phyloP scores from a whole-genome alignment of 2,329 filamentous ascomycete genomes.

The Monosporascus sp. region DNA sequence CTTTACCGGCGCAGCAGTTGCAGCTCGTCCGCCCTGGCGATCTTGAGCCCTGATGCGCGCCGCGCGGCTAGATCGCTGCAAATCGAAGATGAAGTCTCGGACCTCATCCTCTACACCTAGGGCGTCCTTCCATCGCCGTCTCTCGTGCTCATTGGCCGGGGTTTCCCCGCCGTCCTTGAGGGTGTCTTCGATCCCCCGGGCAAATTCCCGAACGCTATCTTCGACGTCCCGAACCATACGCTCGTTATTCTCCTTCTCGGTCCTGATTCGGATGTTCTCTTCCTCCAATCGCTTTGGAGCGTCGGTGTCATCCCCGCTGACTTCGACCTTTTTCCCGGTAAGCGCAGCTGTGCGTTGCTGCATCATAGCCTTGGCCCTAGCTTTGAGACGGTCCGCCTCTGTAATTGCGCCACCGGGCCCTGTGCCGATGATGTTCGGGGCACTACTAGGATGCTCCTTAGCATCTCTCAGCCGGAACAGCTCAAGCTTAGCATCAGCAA shows the following conservation, averaged over 20 bases:
- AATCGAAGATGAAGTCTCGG: constrained; percentile 94
- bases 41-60: constrained; percentile 62
- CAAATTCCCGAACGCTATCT: constrained; percentile 88
- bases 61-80: constrained; percentile 80
- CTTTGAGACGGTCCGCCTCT: constrained; percentile 90
- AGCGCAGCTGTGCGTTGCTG: constrained; percentile 92
- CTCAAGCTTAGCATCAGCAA: constrained; percentile 86
- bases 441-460: constrained; percentile 81
- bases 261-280: constrained; percentile 74
- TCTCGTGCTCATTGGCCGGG: constrained; percentile 80
- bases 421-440: constrained; percentile 79
- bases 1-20: constrained; percentile 39
- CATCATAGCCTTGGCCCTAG: constrained; percentile 96
- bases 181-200: constrained; percentile 76
- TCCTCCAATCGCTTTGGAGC: constrained; percentile 84
- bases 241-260: constrained; percentile 90
- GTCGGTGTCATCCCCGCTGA: constrained; percentile 65
- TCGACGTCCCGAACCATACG: constrained; percentile 96
- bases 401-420: constrained; percentile 87
- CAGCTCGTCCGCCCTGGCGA: constrained; percentile 37
- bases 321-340: constrained; percentile 74
- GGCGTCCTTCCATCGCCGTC: constrained; percentile 90
- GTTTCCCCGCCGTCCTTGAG: constrained; percentile 77
- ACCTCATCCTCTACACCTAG: constrained; percentile 95
- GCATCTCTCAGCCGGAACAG: constrained; percentile 91